A percentile compares a stretch with the other conserved stretches of the same genome.
These are phyloP conservation scores for Cadophora malorum DNA, from an alignment of 2,329 filamentous ascomycete genomes.

Conservation along the genomic window DNA sequence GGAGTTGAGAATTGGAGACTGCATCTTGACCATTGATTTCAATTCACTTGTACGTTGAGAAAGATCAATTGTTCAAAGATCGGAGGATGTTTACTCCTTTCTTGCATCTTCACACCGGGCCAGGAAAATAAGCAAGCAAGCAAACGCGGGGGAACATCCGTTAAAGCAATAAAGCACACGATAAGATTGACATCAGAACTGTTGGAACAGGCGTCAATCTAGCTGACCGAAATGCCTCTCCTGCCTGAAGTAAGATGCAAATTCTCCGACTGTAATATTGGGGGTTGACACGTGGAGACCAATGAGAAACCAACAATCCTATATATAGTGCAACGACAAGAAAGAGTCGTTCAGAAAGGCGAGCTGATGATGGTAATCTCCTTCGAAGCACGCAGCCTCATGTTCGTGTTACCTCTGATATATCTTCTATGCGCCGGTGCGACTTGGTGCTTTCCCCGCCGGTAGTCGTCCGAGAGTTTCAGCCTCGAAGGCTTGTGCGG, in stretches of 20 bases:
- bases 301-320: slow-evolving; percentile 29
- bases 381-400: slow-evolving; percentile 14
- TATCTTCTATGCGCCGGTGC: slow-evolving; percentile 12
- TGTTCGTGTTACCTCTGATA: slow-evolving; percentile 7
- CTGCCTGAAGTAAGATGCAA: slow-evolving; percentile 25
- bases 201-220: slow-evolving; percentile 21
- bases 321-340: slow-evolving; percentile 22
- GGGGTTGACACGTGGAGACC: slow-evolving; percentile 30
- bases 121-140: slow-evolving; percentile 13
- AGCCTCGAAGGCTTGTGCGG: slow-evolving; percentile 15
- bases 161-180: slow-evolving; percentile 19
- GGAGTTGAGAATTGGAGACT: slow-evolving; percentile 28
- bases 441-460: slow-evolving; percentile 13
- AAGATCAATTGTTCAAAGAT: slow-evolving; percentile 9
- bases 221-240: slow-evolving; percentile 19
- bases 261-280: slow-evolving; percentile 21
- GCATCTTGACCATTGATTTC: slow-evolving; percentile 27
- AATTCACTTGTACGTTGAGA: slow-evolving; percentile 21
- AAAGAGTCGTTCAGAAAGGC: slow-evolving; percentile 5
- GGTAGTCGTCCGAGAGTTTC: slow-evolving; percentile 15
- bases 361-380: neutral
- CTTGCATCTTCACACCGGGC: slow-evolving; percentile 14
- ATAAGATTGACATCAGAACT: slow-evolving; percentile 15
- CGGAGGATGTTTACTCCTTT: slow-evolving; percentile 16
- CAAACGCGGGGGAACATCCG: neutral